phyloP scores from a whole-genome alignment of 2,329 filamentous ascomycete genomes.

The Neurospora crassa region DNA sequence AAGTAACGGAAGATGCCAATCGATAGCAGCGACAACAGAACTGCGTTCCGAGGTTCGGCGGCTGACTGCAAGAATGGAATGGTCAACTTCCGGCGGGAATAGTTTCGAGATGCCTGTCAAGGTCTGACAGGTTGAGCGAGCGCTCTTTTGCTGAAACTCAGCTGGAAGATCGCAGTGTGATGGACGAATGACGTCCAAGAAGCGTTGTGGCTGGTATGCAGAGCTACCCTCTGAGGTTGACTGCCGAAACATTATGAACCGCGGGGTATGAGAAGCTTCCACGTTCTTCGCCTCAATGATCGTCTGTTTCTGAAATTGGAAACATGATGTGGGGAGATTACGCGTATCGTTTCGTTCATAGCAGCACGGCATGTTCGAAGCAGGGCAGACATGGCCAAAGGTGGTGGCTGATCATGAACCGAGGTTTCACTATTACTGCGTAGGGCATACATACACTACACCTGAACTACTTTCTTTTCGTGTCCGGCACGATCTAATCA shows the following conservation, averaged over 20 bases:
- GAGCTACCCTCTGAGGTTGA: neutral
- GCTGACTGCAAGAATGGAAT: neutral
- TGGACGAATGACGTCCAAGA: neutral
- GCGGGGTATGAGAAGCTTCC: neutral
- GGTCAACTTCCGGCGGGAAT: neutral
- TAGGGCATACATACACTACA: neutral
- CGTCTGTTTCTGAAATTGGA: neutral
- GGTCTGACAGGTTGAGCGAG: neutral
- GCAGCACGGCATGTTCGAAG: neutral
- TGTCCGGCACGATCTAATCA: neutral
- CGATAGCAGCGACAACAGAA: neutral
- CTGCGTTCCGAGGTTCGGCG: neutral
- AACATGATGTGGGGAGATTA: neutral
- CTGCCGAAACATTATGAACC: neutral
- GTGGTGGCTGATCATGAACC: neutral
- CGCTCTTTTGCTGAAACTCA: neutral
- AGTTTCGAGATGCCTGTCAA: neutral
- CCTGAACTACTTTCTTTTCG: neutral
- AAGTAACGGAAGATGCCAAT: neutral
- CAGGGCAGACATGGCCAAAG: neutral
- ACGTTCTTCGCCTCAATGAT: neutral
- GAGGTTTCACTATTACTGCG: neutral
- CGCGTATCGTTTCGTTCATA: neutral
- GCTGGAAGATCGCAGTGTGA: neutral
- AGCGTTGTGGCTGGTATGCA: neutral